phyloP scores from a whole-genome alignment of 169 alveolate species.

The Plasmodium relictum region DNA sequence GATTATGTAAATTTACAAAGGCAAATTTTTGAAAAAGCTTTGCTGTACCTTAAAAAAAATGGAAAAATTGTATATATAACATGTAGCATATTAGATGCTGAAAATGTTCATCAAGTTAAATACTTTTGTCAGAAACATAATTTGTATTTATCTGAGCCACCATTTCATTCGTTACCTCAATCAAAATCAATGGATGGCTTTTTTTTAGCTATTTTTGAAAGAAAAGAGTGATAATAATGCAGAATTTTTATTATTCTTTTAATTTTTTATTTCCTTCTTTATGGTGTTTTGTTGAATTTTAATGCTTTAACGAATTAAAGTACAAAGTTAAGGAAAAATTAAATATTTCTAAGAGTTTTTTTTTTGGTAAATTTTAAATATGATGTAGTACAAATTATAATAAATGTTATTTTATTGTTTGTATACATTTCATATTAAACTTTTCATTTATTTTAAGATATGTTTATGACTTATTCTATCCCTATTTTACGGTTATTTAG shows the following conservation, averaged over 20 bases:
- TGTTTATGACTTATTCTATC: too few species aligned
- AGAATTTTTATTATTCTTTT: too few species aligned
- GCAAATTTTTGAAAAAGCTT: constrained; percentile 85
- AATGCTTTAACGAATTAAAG: too few species aligned
- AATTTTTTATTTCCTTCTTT: too few species aligned
- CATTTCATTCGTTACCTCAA: constrained; percentile 91
- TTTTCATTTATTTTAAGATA: too few species aligned
- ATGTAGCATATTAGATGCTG: constrained; percentile 92
- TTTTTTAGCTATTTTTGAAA: constrained; percentile 91
- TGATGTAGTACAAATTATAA: background rate
- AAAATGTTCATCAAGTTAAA: constrained; percentile 86
- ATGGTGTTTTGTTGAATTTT: too few species aligned
- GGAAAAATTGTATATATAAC: constrained; percentile 95
- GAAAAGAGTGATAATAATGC: constrained; percentile 26
- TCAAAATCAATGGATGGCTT: constrained; percentile 96
- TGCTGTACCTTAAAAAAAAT: constrained; percentile 84
- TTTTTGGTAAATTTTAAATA: background rate
- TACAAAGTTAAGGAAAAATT: too few species aligned
- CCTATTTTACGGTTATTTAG: too few species aligned
- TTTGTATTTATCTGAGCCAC: constrained; percentile 86
- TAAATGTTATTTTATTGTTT: background rate
- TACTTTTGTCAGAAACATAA: constrained; percentile 87
- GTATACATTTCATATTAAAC: too few species aligned
- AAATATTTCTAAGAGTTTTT: background rate
- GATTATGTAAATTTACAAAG: constrained; percentile 81